Percentiles rank a stretch among this genome's conserved stretches.
These are phyloP conservation scores for Solanum arcanum DNA, from an alignment of 257 asterid species.

Conservation along the genomic window DNA sequence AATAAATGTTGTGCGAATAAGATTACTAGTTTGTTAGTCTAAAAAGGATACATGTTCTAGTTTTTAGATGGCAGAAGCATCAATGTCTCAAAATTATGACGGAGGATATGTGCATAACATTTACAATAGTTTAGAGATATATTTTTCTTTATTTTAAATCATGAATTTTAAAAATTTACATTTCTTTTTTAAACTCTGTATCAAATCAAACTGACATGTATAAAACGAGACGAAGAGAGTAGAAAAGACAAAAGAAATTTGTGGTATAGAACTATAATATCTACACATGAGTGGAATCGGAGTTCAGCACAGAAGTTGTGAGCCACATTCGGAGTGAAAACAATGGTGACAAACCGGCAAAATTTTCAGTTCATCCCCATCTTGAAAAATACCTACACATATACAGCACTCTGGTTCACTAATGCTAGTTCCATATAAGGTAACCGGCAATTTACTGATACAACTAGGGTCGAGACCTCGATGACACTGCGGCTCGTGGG, in stretches of 20 bases:
- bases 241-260: not conserved
- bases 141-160: too few species aligned
- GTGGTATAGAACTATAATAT: not conserved
- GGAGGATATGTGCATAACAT: too few species aligned
- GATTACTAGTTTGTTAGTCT: too few species aligned
- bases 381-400: conserved; percentile 36
- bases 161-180: fast-evolving
- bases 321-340: conserved; percentile 75
- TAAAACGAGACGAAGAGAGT: too few species aligned
- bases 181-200: fast-evolving
- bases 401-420: conserved; percentile 13
- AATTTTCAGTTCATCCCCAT: conserved; percentile 38
- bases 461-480: conserved; percentile 38
- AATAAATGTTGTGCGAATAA: too few species aligned
- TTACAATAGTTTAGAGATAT: too few species aligned
- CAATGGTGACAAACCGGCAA: conserved; percentile 42
- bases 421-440: conserved; percentile 12
- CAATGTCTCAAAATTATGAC: too few species aligned
- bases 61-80: too few species aligned
- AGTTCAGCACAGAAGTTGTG: conserved; percentile 32
- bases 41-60: too few species aligned
- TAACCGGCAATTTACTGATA: conserved; percentile 32
- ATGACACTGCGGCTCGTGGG: conserved; percentile 11
- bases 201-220: too few species aligned
- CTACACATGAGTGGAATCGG: conserved; percentile 27